These are phyloP conservation scores for Sugiyamaella qingdaonensis DNA, from an alignment of 805 yeast species.

Conservation along the genomic window DNA sequence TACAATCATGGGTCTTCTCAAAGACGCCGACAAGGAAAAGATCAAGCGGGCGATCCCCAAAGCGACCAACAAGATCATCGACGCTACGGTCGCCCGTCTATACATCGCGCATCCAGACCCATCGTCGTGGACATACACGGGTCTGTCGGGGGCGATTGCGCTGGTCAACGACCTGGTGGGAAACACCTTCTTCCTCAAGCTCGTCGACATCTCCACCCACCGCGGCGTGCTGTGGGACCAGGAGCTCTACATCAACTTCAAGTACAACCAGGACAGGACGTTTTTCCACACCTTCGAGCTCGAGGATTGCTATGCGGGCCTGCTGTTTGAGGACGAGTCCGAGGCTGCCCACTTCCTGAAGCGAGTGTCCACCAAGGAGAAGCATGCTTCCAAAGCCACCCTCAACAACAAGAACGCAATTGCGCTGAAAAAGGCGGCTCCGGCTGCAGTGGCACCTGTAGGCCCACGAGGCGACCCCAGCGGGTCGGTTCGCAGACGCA, in stretches of 20 bases:
- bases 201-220: slow-evolving; percentile 72
- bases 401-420: slow-evolving; percentile 82
- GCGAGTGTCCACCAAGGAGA: slow-evolving; percentile 67
- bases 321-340: slow-evolving; percentile 79
- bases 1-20: slow-evolving; percentile 26
- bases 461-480: slow-evolving; percentile 66
- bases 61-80: slow-evolving; percentile 78
- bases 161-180: slow-evolving; percentile 92
- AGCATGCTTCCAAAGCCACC: slow-evolving; percentile 84
- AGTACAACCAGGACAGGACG: slow-evolving; percentile 88
- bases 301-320: slow-evolving; percentile 83
- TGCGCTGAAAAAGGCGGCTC: slow-evolving; percentile 57
- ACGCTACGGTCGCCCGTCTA: slow-evolving; percentile 84
- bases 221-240: slow-evolving; percentile 97
- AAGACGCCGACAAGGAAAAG: slow-evolving; percentile 72
- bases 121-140: slow-evolving; percentile 80
- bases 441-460: slow-evolving; percentile 28
- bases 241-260: slow-evolving; percentile 82
- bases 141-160: slow-evolving; percentile 80
- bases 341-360: slow-evolving; percentile 87
- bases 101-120: slow-evolving; percentile 88
- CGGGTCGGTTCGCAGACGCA: slow-evolving; percentile 30
- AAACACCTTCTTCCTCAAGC: slow-evolving; percentile 83
- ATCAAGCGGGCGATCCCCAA: slow-evolving; percentile 87
- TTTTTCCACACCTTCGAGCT: slow-evolving; percentile 93